phyloP scores from a whole-genome alignment of 805 yeast species.

The Saccharomycopsis fodiens region DNA sequence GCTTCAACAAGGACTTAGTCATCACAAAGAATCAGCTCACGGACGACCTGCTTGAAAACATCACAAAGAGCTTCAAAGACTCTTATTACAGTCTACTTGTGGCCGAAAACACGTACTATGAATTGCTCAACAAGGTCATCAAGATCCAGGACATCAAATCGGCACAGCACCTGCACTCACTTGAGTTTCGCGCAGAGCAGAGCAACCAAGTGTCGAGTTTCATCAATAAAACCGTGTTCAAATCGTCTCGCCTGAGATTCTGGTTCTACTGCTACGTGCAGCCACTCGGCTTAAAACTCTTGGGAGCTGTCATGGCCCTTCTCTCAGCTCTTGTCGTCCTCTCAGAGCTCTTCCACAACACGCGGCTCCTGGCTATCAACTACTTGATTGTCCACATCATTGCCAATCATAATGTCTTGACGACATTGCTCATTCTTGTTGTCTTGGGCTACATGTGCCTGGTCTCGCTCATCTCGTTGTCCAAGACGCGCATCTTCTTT shows the following conservation, averaged over 20 bases:
- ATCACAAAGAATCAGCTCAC: constrained; percentile 30
- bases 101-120: constrained; percentile 48
- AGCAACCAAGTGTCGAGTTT: constrained; percentile 20
- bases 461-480: constrained; percentile 57
- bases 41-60: constrained; percentile 37
- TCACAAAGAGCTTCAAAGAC: constrained; percentile 45
- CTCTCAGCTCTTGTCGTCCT: constrained; percentile 53
- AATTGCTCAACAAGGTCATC: constrained; percentile 40
- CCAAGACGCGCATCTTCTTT: constrained; percentile 63
- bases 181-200: constrained; percentile 26
- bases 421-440: constrained; percentile 32
- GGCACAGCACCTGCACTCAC: constrained; percentile 30
- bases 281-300: constrained; percentile 39
- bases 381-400: constrained; percentile 32
- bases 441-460: constrained; percentile 60
- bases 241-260: constrained; percentile 37
- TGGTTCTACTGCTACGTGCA: constrained; percentile 34
- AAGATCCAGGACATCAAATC: constrained; percentile 51
- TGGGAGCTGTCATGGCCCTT: constrained; percentile 35
- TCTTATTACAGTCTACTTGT: constrained; percentile 47
- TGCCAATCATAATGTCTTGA: constrained; percentile 31
- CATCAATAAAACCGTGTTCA: constrained; percentile 24
- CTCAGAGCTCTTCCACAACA: constrained; percentile 70
- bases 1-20: constrained; percentile 19
- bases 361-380: constrained; percentile 55